Percentiles rank a stretch among this genome's conserved stretches.
Conservation (phyloP, 148 eudicot species). For the Camellia granthamiana region DNA sequence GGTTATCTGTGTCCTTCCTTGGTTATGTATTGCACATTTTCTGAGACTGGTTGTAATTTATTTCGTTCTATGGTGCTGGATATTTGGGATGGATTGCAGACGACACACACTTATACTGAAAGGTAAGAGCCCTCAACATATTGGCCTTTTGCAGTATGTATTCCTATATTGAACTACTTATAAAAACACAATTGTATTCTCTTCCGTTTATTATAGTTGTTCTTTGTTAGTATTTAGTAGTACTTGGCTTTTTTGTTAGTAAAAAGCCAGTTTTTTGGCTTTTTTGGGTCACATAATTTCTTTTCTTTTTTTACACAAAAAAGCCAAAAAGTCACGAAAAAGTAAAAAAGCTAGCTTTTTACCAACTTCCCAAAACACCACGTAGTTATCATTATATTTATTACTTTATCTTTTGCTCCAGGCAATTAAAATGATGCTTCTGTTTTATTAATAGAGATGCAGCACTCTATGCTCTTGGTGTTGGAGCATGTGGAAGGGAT, state of each 20-base stretch:
- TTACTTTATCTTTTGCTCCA: neutral
- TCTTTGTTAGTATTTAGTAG: neutral
- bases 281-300: too few species aligned
- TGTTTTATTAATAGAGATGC: constrained; percentile 53
- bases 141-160: neutral
- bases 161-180: neutral
- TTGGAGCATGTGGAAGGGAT: constrained; percentile 81
- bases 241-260: too few species aligned
- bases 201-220: neutral
- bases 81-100: constrained; percentile 31
- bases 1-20: neutral
- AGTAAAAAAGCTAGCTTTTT: too few species aligned
- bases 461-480: constrained; percentile 80
- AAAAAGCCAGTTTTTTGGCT: too few species aligned
- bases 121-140: constrained; percentile 36
- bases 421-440: neutral
- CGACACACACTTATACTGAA: constrained; percentile 44
- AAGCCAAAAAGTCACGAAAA: too few species aligned
- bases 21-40: neutral
- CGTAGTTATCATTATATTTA: neutral
- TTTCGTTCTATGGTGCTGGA: constrained; percentile 10
- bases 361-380: too few species aligned
- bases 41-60: neutral
- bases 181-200: neutral
- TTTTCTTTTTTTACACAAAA: too few species aligned